Base-by-base conservation (phyloP, 2,329 filamentous ascomycete species). In the Aspergillus tubingensis region DNA sequence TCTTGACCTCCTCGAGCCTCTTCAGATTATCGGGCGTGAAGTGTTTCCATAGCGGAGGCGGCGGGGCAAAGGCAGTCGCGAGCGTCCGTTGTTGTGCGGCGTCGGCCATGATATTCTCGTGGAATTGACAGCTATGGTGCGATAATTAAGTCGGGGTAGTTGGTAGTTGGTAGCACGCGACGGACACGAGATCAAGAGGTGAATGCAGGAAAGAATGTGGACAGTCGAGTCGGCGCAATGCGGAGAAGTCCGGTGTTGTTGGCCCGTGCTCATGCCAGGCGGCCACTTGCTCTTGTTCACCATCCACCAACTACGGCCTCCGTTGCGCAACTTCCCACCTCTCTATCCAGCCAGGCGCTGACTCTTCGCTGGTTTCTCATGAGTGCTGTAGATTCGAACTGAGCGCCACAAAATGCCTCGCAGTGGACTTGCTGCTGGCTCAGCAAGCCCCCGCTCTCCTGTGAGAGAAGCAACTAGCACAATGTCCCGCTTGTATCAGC, bases 31-130 rank as follows among this genome's bases (percentile, higher is more conserved):
- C 86, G 3, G 86, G 76, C 0, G 91, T 96, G 77, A 98, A 98
- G 74, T 91, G 84, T 67, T 89, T 88, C 88, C 91, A 98, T 79
- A 97, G 96, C 0, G 89, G 88, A 25, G 95, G 95, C 25, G 95
- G 95, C 55, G 90, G 86, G 23, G 95, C 94, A 74, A 92, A 96
- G 43, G 88, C 86, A 23, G 89, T 86, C 25, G 87, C 83, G 30
- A 80, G 68, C 57, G 77, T 67, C 68, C 71, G 69, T 64, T 77
- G 76, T 49, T 81, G 78, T 57, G 79, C 79, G 61, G 82, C 80
- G 55, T 87, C 87, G 60, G 85, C 86, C 88, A 91, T 91, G 50
- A 11, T 58, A n/a, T 50, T 49, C 19, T 38, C 7, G 8, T 21
- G 43, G 25, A 38, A 17, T 17, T 11, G 5, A 23, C 5, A 25